Evolutionary conservation across 768 basidiomycete genomes (phyloP).

Genomic region (Tylopilus balloui): DNA sequence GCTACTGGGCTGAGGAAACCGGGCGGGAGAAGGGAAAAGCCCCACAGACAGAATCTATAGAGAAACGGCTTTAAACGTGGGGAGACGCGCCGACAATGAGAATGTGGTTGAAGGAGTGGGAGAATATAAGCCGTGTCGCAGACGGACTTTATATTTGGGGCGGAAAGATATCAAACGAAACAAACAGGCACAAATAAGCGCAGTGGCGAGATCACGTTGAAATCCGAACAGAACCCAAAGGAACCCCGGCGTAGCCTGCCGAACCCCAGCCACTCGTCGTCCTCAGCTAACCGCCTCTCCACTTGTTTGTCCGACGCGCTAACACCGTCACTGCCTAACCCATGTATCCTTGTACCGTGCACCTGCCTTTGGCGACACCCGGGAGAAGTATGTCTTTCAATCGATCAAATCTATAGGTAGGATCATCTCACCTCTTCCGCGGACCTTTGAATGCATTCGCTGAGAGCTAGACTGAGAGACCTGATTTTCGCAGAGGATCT

Average conservation of each 20-base stretch:
- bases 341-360: background rate
- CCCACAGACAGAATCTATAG: slow-evolving; percentile 31
- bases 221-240: slow-evolving; percentile 23
- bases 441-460: background rate
- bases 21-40: slow-evolving; percentile 9
- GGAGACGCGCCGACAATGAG: slow-evolving; percentile 6
- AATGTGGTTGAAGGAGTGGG: slow-evolving; percentile 29
- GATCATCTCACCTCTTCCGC: background rate
- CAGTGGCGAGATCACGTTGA: slow-evolving; percentile 6
- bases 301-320: slow-evolving; percentile 4
- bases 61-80: slow-evolving; percentile 10
- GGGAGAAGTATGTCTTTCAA: background rate
- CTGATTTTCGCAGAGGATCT: background rate
- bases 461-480: background rate
- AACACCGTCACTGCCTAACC: slow-evolving; percentile 9
- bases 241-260: slow-evolving; percentile 25
- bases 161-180: slow-evolving; percentile 24
- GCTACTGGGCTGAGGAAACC: background rate
- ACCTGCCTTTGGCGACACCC: background rate
- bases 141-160: slow-evolving; percentile 34
- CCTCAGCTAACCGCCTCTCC: background rate
- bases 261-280: background rate
- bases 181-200: slow-evolving; percentile 27
- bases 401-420: background rate
- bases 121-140: slow-evolving; percentile 25